These are phyloP conservation scores for Crithidia thermophila DNA, from an alignment of 208 protist genomes.

Conservation along the genomic window DNA sequence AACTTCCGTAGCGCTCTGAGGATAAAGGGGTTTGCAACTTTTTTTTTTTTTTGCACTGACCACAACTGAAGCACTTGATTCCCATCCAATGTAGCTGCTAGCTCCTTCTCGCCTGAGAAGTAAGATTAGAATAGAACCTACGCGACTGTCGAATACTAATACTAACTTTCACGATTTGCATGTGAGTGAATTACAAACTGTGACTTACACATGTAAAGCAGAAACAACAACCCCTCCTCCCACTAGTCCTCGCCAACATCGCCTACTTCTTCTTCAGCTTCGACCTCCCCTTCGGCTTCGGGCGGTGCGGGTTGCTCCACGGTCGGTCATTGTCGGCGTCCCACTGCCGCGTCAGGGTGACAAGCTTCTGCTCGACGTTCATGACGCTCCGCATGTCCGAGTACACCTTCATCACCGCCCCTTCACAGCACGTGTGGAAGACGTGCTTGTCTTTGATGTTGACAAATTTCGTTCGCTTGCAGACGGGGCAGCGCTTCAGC, in stretches of 20 bases:
- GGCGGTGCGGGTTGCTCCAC: slow-evolving; percentile 80
- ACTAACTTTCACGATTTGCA: neutral
- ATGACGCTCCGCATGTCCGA: slow-evolving; percentile 86
- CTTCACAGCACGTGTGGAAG: slow-evolving; percentile 91
- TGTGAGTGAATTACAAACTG: too few relatives aligned
- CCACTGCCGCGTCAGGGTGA: slow-evolving; percentile 68
- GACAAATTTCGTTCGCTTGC: slow-evolving; percentile 81
- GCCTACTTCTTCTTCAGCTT: slow-evolving; percentile 81
- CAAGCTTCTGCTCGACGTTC: slow-evolving; percentile 68
- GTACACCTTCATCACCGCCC: slow-evolving; percentile 69
- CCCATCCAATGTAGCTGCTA: too few relatives aligned
- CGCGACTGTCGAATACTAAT: too few relatives aligned
- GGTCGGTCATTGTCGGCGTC: slow-evolving; percentile 81
- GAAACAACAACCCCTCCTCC: slow-evolving; percentile 2
- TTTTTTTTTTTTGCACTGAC: too few relatives aligned
- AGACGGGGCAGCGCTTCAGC: slow-evolving; percentile 75
- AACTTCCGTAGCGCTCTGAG: too few relatives aligned
- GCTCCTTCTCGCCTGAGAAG: too few relatives aligned
- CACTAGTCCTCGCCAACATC: too few relatives aligned
- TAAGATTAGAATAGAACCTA: too few relatives aligned
- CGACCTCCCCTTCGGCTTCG: slow-evolving; percentile 82
- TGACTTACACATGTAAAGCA: neutral
- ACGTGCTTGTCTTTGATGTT: slow-evolving; percentile 47
- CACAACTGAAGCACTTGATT: too few relatives aligned
- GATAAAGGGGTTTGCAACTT: too few relatives aligned